phyloP scores from a whole-genome alignment of 2,329 filamentous ascomycete genomes.

The Aspergillus awamori region DNA sequence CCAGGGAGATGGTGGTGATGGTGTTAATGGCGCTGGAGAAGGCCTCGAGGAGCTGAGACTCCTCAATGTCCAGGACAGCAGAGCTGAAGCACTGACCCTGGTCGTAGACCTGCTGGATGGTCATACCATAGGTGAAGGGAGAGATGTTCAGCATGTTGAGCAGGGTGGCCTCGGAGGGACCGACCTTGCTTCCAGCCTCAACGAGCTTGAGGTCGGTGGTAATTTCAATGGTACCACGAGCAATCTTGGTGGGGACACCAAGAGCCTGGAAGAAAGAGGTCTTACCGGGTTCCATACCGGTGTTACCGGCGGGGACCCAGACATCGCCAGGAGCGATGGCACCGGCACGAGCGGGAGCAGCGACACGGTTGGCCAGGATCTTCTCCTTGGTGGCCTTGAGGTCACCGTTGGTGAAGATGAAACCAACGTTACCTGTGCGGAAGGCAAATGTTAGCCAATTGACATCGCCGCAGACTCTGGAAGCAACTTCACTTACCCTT shows the following conservation, averaged over 20 bases:
- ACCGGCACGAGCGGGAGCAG: constrained; percentile 96
- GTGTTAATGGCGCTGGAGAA: constrained; percentile 81
- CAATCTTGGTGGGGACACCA: constrained; percentile 99
- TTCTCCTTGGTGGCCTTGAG: constrained; percentile 91
- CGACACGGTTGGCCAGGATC: constrained; percentile 96
- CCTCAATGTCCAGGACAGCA: constrained; percentile 86
- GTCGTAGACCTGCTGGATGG: constrained; percentile 95
- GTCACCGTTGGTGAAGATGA: constrained; percentile 99
- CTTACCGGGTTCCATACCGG: constrained; percentile 99
- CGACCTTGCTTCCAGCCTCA: constrained; percentile 90
- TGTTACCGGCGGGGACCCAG: constrained; percentile 96
- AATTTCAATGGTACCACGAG: constrained; percentile 99
- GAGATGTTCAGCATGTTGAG: constrained; percentile 99
- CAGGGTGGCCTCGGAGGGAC: constrained; percentile 96
- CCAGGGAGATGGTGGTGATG: constrained; percentile 89
- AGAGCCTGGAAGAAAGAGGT: constrained; percentile 99
- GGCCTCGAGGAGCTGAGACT: constrained; percentile 86
- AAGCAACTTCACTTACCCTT: constrained; percentile 58
- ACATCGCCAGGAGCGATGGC: constrained; percentile 92
- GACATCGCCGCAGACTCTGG: not conserved
- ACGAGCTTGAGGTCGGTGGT: constrained; percentile 97
- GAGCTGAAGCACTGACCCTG: constrained; percentile 89
- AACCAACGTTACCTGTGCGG: constrained; percentile 81
- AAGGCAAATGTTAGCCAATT: constrained; percentile 10
- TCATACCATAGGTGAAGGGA: constrained; percentile 99